These are phyloP conservation scores for Vigna reflexopilosa DNA, from an alignment of 306 rosid genomes.

Conservation along the genomic window DNA sequence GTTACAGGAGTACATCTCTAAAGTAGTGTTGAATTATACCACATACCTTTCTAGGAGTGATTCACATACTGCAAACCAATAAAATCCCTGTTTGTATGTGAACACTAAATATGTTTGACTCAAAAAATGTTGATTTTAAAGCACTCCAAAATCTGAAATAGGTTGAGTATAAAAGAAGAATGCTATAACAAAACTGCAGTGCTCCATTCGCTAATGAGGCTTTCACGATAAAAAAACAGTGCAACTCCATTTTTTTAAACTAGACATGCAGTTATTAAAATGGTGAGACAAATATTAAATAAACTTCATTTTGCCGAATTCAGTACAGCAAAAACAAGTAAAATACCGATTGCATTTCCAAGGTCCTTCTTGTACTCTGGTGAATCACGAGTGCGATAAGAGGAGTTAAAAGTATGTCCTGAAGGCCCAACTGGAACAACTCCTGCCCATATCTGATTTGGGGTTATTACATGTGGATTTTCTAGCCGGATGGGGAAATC, in stretches of 20 bases:
- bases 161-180: slow-evolving; percentile 25
- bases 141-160: slow-evolving; percentile 42
- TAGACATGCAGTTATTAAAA: slow-evolving; percentile 28
- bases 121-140: slow-evolving; percentile 31
- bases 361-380: slow-evolving; percentile 86
- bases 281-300: slow-evolving; percentile 32
- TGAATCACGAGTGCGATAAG: slow-evolving; percentile 82
- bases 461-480: slow-evolving; percentile 89
- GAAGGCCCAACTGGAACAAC: slow-evolving; percentile 92
- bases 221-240: slow-evolving; percentile 32
- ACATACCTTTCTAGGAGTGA: slow-evolving; percentile 11
- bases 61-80: slow-evolving; percentile 34
- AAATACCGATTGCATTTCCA: slow-evolving; percentile 94
- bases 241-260: slow-evolving; percentile 27
- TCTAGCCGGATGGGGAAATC: slow-evolving; percentile 88
- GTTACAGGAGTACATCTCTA: slow-evolving; percentile 25
- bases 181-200: slow-evolving; percentile 38
- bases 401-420: slow-evolving; percentile 83
- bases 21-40: slow-evolving; percentile 20
- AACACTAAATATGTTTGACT: slow-evolving; percentile 7
- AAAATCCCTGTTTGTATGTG: slow-evolving; percentile 19
- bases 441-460: slow-evolving; percentile 98
- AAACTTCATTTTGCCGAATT: slow-evolving; percentile 29
- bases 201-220: slow-evolving; percentile 21
- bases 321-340: slow-evolving; percentile 28